These are phyloP conservation scores for Zarea fungicola DNA, from an alignment of 2,329 filamentous ascomycete species.

Conservation along the genomic window DNA sequence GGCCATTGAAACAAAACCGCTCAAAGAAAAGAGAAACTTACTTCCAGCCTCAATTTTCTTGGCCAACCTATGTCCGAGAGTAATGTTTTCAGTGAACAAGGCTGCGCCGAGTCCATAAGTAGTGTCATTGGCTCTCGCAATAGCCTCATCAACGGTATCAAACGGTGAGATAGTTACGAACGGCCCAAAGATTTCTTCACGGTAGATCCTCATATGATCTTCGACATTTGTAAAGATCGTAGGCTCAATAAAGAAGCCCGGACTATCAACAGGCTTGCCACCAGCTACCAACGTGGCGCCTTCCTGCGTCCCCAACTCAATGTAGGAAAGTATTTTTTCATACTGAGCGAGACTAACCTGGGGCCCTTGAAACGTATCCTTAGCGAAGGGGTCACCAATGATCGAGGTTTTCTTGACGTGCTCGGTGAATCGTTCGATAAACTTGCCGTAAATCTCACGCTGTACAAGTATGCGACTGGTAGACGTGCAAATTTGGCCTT, in stretches of 20 bases:
- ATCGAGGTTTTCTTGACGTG: constrained; percentile 54
- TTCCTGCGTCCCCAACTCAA: constrained; percentile 64
- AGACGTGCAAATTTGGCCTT: constrained; percentile 61
- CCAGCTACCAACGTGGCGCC: constrained; percentile 63
- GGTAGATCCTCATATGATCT: constrained; percentile 38
- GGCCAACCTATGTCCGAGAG: constrained; percentile 41
- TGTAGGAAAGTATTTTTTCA: constrained; percentile 63
- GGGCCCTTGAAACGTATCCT: constrained; percentile 67
- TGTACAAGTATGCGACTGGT: constrained; percentile 62
- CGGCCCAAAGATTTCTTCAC: constrained; percentile 43
- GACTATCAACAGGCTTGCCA: constrained; percentile 45
- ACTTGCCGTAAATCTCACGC: constrained; percentile 54
- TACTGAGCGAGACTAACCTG: constrained; percentile 68
- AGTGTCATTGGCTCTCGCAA: constrained; percentile 43
- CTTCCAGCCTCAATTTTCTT: constrained; percentile 56
- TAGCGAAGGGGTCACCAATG: constrained; percentile 65
- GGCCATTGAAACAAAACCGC: no score
- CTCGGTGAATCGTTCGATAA: constrained; percentile 57
- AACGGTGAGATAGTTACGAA: constrained; percentile 39
- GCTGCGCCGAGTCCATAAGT: constrained; percentile 58
- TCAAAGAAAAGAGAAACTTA: no score
- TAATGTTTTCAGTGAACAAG: constrained; percentile 56
- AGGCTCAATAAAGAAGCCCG: constrained; percentile 42
- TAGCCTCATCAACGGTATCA: constrained; percentile 36
- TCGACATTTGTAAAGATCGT: constrained; percentile 40